phyloP scores from a whole-genome alignment of 192 early-diverging fungal species.

The Backusella circina region DNA sequence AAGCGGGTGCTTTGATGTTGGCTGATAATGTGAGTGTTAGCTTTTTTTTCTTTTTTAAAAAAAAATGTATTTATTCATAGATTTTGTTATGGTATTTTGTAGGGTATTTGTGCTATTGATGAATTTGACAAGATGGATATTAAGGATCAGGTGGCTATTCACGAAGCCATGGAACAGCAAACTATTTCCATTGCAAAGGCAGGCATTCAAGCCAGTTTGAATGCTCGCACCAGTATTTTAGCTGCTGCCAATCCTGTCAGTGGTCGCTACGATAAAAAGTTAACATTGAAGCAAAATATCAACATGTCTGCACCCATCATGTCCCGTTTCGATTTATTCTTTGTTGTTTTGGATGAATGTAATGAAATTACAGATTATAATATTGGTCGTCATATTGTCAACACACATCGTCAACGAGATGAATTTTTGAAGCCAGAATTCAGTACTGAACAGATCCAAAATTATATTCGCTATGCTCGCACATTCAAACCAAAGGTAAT shows the following conservation, averaged over 20 bases:
- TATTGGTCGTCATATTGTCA: slow-evolving; percentile 90
- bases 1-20: slow-evolving; percentile 96
- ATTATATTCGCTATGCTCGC: slow-evolving; percentile 87
- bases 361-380: slow-evolving; percentile 84
- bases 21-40: slow-evolving; percentile 78
- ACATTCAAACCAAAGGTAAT: slow-evolving; percentile 78
- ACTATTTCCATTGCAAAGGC: slow-evolving; percentile 97
- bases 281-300: slow-evolving; percentile 96
- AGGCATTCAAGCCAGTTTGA: slow-evolving; percentile 92
- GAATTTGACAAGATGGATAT: slow-evolving; percentile 99
- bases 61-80: neutral
- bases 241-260: slow-evolving; percentile 96
- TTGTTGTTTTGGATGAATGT: slow-evolving; percentile 93
- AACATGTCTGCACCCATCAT: slow-evolving; percentile 95
- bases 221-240: slow-evolving; percentile 91
- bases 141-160: slow-evolving; percentile 97
- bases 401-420: slow-evolving; percentile 71
- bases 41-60: too few relatives aligned
- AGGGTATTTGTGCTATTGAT: slow-evolving; percentile 97
- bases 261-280: slow-evolving; percentile 93
- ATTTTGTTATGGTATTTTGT: neutral
- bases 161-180: slow-evolving; percentile 99
- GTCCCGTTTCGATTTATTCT: slow-evolving; percentile 99
- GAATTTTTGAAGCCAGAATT: slow-evolving; percentile 72
- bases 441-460: slow-evolving; percentile 67